These are phyloP conservation scores for Pseudocercospora cruenta DNA, from an alignment of 2,329 filamentous ascomycete genomes.

Conservation along the genomic window DNA sequence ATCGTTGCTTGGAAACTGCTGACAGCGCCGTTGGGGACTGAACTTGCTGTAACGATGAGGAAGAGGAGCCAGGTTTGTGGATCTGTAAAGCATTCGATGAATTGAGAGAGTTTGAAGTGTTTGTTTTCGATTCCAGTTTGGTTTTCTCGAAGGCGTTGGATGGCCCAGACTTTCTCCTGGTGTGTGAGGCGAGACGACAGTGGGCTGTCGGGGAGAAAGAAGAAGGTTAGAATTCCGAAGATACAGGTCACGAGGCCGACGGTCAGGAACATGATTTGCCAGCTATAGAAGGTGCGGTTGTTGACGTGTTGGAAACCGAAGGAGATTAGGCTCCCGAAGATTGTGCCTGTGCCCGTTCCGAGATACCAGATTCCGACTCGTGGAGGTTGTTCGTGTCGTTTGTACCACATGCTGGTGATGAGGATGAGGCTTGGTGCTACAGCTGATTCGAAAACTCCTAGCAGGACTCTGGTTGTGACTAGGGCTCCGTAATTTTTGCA, in stretches of 20 bases:
- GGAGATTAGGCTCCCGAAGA: constrained; percentile 60
- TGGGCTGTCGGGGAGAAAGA: constrained; percentile 38
- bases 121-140: constrained; percentile 58
- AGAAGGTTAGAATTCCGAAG: constrained; percentile 39
- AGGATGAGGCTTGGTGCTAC: constrained; percentile 60
- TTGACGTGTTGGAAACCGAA: constrained; percentile 58
- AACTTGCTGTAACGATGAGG: constrained; percentile 40
- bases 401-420: constrained; percentile 55
- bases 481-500: constrained; percentile 56
- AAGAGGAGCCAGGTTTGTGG: constrained; percentile 50
- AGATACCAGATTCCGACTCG: constrained; percentile 69
- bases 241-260: constrained; percentile 49
- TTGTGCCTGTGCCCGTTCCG: constrained; percentile 62
- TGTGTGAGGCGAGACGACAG: constrained; percentile 34
- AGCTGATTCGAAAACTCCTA: constrained; percentile 59
- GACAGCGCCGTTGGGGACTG: constrained; percentile 49
- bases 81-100: constrained; percentile 50
- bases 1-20: constrained; percentile 42
- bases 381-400: constrained; percentile 59
- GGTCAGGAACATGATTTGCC: constrained; percentile 57
- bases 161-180: constrained; percentile 37
- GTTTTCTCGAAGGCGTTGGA: constrained; percentile 51
- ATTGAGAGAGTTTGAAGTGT: constrained; percentile 52
- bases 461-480: constrained; percentile 53
- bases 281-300: constrained; percentile 45